Evolutionary conservation across 1,284 basidiomycete species (phyloP), one percentile per base, ranked within the genome.

Genomic region (Ustilago shanxiensis): DNA sequence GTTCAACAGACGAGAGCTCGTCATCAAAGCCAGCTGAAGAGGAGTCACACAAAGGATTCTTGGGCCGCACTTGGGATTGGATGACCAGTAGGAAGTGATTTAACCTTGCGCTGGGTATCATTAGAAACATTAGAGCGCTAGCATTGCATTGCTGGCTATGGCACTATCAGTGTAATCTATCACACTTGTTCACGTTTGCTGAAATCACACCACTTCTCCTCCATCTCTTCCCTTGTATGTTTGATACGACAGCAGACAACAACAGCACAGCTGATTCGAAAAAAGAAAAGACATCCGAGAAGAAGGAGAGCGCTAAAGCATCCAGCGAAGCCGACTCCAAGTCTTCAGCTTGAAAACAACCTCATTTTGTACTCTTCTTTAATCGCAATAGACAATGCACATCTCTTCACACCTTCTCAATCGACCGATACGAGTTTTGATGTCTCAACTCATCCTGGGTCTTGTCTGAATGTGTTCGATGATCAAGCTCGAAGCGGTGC

Each of bases 1-100:
- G 22, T 20, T 41, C 53, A 9, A 18, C 24, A 28, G 24, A 35
- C 58, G 26, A 35, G 47, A 28, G 9, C 24, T 22, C 28, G 3
- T 14, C 45, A 29, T 28, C 37, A 3, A 9, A 50, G 16, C 3
- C 51, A 33, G 14, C 54, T 39, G 5, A 49, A 20, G 44, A 50
- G 4, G 58, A 73, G 16, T 28, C 35, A 1, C 54, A 60, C 26
- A 66, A 51, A 49, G 62, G 66, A n/a, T 16, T 74, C 10, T 39
- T 74, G 29, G 72, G 66, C 37, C 65, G 65, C 20, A 44, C 72
- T 1, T 74, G 72, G 72, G 62, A 69, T 60, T 74, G 72, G 72
- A 54, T 69, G 66, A 74, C 72, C 9, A 66, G 60, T 37, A 65
- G 29, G 16, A 55, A 51, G 45, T 55, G 45, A 31, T 31, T 16